Conservation (phyloP, 108 stramenopile species). For the Nitzschia palea region DNA sequence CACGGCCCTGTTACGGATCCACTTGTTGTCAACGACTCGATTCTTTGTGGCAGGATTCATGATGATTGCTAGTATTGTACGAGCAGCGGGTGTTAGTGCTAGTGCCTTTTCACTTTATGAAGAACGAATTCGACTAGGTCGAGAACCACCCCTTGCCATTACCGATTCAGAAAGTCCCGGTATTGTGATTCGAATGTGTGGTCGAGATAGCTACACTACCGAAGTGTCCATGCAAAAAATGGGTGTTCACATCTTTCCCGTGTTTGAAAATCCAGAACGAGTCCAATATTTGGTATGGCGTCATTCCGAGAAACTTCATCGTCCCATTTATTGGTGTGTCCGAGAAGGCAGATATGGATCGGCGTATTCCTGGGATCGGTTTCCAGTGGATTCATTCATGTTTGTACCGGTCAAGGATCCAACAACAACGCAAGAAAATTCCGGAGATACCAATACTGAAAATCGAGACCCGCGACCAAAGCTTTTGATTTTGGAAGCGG, state of each 20-base stretch:
- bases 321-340: conserved; percentile 16
- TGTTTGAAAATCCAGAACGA: conserved; percentile 16
- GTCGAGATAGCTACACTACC: conserved; percentile 6
- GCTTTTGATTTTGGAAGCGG: conserved; percentile 21
- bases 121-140: conserved; percentile 18
- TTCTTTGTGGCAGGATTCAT: conserved; percentile 23
- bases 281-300: conserved; percentile 18
- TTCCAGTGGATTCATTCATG: conserved; percentile 6
- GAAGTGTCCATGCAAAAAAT: conserved; percentile 11
- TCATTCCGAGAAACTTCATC: conserved; percentile 7
- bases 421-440: not conserved
- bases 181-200: conserved; percentile 18
- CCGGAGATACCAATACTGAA: not conserved
- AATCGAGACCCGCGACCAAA: not conserved
- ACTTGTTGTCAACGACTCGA: not conserved
- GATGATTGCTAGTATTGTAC: conserved; percentile 20
- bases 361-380: conserved; percentile 13
- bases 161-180: not conserved
- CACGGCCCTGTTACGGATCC: not conserved
- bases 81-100: conserved; percentile 16
- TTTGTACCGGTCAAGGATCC: not conserved
- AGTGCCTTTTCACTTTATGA: conserved; percentile 11
- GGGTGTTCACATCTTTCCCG: conserved; percentile 9
- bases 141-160: conserved; percentile 17
- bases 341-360: conserved; percentile 10